phyloP scores from a whole-genome alignment of 352 stramenopile species.

The Globisporangium nagaii region DNA sequence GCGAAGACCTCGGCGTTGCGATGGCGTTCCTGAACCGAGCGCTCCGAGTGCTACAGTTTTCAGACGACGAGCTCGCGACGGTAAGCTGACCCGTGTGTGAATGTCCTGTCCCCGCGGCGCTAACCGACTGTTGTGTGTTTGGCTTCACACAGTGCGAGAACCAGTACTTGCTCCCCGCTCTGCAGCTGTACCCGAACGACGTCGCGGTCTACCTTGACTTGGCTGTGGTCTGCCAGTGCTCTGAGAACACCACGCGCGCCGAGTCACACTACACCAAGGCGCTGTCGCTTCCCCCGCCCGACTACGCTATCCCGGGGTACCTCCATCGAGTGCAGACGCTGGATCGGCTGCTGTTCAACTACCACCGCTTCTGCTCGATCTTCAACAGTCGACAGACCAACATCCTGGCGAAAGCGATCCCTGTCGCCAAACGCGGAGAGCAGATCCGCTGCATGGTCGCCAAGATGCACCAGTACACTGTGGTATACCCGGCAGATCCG shows the following conservation, averaged over 20 bases:
- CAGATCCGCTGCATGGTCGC: constrained; percentile 47
- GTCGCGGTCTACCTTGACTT: constrained; percentile 43
- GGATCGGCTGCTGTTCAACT: constrained; percentile 59
- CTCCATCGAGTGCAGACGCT: constrained; percentile 51
- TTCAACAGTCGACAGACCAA: constrained; percentile 55
- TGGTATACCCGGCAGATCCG: constrained; percentile 30
- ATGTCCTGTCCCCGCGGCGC: too few species aligned
- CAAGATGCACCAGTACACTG: constrained; percentile 51
- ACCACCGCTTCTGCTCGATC: constrained; percentile 64
- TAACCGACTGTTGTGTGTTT: neutral
- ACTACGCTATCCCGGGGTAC: constrained; percentile 58
- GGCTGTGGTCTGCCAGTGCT: constrained; percentile 52
- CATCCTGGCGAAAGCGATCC: constrained; percentile 36
- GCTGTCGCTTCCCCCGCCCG: constrained; percentile 23
- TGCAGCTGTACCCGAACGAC: constrained; percentile 48
- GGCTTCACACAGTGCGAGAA: constrained; percentile 29
- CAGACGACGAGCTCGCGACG: constrained; percentile 22
- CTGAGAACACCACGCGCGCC: constrained; percentile 33
- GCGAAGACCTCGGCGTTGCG: constrained; percentile 33
- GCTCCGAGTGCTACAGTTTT: constrained; percentile 13
- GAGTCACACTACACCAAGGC: constrained; percentile 48
- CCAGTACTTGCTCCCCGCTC: constrained; percentile 41
- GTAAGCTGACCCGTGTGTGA: constrained; percentile 29
- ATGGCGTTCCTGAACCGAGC: constrained; percentile 28
- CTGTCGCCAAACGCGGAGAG: constrained; percentile 46